These are phyloP conservation scores for Pleurotus tuoliensis DNA, from an alignment of 768 basidiomycete species.

Conservation along the genomic window DNA sequence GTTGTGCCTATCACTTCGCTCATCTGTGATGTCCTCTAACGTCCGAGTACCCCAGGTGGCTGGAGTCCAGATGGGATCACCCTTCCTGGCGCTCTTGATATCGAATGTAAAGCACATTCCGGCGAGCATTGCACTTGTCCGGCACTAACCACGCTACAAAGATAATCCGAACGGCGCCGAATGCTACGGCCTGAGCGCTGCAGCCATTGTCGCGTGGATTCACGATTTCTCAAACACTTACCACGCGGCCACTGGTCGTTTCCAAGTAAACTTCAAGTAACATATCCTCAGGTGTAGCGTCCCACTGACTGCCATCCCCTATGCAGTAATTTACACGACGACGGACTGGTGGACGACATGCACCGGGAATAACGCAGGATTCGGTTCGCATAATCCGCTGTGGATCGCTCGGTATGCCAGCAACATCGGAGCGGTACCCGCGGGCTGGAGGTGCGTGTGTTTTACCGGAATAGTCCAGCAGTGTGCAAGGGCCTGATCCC, in stretches of 20 bases:
- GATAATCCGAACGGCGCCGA: conserved; percentile 47
- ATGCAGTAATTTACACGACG: conserved; percentile 55
- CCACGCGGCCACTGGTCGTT: conserved; percentile 42
- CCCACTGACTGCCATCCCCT: neutral
- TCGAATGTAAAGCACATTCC: conserved; percentile 41
- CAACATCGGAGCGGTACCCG: conserved; percentile 47
- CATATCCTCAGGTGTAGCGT: neutral
- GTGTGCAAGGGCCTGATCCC: neutral
- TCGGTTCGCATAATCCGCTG: conserved; percentile 48
- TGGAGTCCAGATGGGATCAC: conserved; percentile 56
- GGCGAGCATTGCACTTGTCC: neutral
- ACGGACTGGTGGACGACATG: conserved; percentile 68
- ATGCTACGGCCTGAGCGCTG: conserved; percentile 50
- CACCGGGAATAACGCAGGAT: conserved; percentile 53
- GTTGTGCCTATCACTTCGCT: conserved; percentile 60
- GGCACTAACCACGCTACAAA: conserved; percentile 16
- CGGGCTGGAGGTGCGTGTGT: conserved; percentile 45
- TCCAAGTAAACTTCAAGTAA: conserved; percentile 10
- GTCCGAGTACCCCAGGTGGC: conserved; percentile 30
- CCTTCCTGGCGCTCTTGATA: conserved; percentile 60
- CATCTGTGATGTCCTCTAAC: neutral
- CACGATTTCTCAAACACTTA: conserved; percentile 59
- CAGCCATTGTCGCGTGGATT: conserved; percentile 63
- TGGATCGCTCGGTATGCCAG: conserved; percentile 58
- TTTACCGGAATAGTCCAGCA: neutral